These are phyloP conservation scores for Pseudopyrenochaeta lycopersici DNA, from an alignment of 2,329 filamentous ascomycete species.

Conservation along the genomic window DNA sequence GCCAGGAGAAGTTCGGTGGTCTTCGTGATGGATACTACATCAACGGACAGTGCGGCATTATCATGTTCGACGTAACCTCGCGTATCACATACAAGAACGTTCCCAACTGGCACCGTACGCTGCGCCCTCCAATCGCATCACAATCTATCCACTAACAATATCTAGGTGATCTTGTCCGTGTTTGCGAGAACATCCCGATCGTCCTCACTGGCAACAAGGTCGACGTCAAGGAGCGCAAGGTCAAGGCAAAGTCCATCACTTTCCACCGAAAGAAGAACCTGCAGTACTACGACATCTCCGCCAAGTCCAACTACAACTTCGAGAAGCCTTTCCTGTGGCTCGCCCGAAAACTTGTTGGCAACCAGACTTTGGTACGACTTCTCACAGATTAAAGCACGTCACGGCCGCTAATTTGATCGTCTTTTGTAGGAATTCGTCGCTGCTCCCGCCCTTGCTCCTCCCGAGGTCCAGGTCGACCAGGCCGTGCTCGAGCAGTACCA, in stretches of 20 bases:
- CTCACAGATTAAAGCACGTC: background rate
- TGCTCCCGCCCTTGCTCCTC: conserved; percentile 91
- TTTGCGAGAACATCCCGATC: conserved; percentile 99
- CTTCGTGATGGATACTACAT: conserved; percentile 99
- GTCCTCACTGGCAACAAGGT: conserved; percentile 99
- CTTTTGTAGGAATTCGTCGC: conserved; percentile 86
- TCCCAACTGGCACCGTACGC: conserved; percentile 99
- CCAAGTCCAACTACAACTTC: conserved; percentile 99
- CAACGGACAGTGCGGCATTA: conserved; percentile 99
- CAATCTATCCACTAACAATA: conserved; percentile 20
- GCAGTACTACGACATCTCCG: conserved; percentile 99
- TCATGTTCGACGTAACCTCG: conserved; percentile 99
- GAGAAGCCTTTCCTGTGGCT: conserved; percentile 99
- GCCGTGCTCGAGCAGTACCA: conserved; percentile 82
- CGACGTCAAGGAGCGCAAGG: conserved; percentile 99
- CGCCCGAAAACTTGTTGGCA: conserved; percentile 96
- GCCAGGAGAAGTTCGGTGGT: conserved; percentile 99
- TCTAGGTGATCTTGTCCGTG: conserved; percentile 93
- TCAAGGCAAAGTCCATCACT: conserved; percentile 99
- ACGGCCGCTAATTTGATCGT: conserved; percentile 22
- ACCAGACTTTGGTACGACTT: conserved; percentile 77
- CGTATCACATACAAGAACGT: conserved; percentile 99
- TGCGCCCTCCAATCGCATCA: conserved; percentile 3
- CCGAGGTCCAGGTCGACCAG: conserved; percentile 89
- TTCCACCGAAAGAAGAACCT: conserved; percentile 99